Evolutionary conservation across 768 basidiomycete species (phyloP), one percentile per base, ranked within the genome.

Genomic region (Cystoderma amianthinum): DNA sequence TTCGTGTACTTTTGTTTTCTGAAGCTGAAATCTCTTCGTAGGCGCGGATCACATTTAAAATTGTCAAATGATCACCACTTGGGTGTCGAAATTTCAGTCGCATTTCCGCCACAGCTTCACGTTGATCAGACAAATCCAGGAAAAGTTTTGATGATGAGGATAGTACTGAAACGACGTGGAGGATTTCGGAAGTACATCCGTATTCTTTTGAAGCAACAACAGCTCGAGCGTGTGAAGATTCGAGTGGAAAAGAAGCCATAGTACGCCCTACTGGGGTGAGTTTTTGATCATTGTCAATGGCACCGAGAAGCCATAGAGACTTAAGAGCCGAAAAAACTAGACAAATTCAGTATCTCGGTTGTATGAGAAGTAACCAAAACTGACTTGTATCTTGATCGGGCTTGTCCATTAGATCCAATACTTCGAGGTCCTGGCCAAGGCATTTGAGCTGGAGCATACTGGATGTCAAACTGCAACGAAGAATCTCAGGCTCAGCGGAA

Each of bases 221-320:
- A 32, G 85, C 75, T 21, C 90, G 80, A 0, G 93, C 79, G 41
- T 82, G 75, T 22, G 78, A 64, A 1, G 95, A 92, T 49, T 97
- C 92, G n/a, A 96, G 75, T 2, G 96, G 96, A 55, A 94, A 90
- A n/a, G 67, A 54, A 2, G 92, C 83, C 88, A 99, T 97, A 46
- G 80, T 65, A 3, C 79, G 76, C 2, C 96, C 96, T 3, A 85
- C 59, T 0, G 68, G 50, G 0, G 93, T 96, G 39, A 99, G 67
- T 4, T 55, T 54, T 44, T 77, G 80, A 12, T 71, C 68, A 24
- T 73, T 63, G 55, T 85, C 75, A 44, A 97, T 68, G 10, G 94
- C 94, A 11, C 80, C 81, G 6, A 98, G 73, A 2, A 90, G 66
- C 65, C 78, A 86, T 11, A 99, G 75, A 0, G 78, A 77, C 57